Evolutionary conservation across 352 stramenopile species (phyloP).

Genomic region (Aphanomyces invadans): DNA sequence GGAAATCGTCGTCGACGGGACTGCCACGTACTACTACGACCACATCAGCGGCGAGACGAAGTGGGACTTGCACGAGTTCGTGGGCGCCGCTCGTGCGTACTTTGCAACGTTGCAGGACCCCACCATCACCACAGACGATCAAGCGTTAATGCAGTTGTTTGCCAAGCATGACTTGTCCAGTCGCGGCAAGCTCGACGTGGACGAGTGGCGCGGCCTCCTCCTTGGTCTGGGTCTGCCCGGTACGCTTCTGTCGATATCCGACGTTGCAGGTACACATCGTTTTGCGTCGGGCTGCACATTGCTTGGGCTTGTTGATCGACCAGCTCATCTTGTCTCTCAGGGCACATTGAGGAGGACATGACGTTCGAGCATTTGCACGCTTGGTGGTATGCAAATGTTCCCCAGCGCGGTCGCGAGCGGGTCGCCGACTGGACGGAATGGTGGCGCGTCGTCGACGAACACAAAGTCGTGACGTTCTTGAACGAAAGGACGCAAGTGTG

Average conservation of each 20-base stretch:
- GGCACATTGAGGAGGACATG: too few species aligned
- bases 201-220: slow-evolving; percentile 12
- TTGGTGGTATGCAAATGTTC: slow-evolving; percentile 15
- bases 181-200: neutral
- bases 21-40: slow-evolving; percentile 43
- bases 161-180: slow-evolving; percentile 10
- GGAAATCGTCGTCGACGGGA: slow-evolving; percentile 40
- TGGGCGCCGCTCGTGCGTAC: slow-evolving; percentile 1
- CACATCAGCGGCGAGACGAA: slow-evolving; percentile 40
- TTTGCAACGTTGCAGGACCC: slow-evolving; percentile 20
- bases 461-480: neutral
- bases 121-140: neutral
- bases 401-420: neutral
- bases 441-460: neutral
- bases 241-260: neutral
- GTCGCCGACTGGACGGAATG: slow-evolving; percentile 14
- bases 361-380: slow-evolving; percentile 6
- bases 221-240: neutral
- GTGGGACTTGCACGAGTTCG: slow-evolving; percentile 41
- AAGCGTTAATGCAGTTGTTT: neutral
- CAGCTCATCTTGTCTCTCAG: too few species aligned
- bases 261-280: slow-evolving; percentile 5
- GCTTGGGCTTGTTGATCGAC: too few species aligned
- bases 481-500: slow-evolving; percentile 14
- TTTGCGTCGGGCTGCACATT: neutral